Percentiles rank a stretch among this genome's conserved stretches.
Conservation (phyloP, 139 green algal genomes). For the Ettlia oleoabundans region DNA sequence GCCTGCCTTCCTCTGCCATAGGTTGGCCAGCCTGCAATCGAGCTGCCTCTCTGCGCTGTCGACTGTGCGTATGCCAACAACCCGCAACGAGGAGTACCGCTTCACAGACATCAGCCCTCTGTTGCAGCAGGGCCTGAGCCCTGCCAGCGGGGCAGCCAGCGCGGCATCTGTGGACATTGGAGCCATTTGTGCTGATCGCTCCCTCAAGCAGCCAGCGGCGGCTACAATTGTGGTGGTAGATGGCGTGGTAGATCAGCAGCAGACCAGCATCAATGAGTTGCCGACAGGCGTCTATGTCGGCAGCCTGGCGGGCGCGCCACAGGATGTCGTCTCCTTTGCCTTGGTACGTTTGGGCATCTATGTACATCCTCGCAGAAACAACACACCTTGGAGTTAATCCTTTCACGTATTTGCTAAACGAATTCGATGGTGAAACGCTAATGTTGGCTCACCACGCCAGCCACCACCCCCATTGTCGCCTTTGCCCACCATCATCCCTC, state of each 20-base stretch:
- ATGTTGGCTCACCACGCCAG: too few species aligned
- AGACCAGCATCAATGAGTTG: conserved; percentile 53
- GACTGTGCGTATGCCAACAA: conserved; percentile 80
- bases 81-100: conserved; percentile 82
- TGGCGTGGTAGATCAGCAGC: conserved; percentile 56
- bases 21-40: conserved; percentile 45
- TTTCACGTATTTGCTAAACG: too few species aligned
- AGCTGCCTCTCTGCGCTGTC: conserved; percentile 52
- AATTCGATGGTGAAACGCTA: too few species aligned
- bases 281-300: conserved; percentile 71
- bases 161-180: conserved; percentile 24
- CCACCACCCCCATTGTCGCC: too few species aligned
- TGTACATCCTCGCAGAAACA: too few species aligned
- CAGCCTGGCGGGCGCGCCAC: conserved; percentile 60
- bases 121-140: conserved; percentile 38
- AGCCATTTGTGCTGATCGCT: conserved; percentile 2
- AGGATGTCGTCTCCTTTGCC: conserved; percentile 25
- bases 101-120: conserved; percentile 84
- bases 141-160: neutral
- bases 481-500: too few species aligned
- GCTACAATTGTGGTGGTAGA: conserved; percentile 70
- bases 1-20: neutral
- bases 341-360: conserved; percentile 9
- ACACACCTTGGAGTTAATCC: too few species aligned
- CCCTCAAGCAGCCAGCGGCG: conserved; percentile 26